Evolutionary conservation across 2,329 filamentous ascomycete species (phyloP).

Genomic region (Rutstroemia sydowiana): DNA sequence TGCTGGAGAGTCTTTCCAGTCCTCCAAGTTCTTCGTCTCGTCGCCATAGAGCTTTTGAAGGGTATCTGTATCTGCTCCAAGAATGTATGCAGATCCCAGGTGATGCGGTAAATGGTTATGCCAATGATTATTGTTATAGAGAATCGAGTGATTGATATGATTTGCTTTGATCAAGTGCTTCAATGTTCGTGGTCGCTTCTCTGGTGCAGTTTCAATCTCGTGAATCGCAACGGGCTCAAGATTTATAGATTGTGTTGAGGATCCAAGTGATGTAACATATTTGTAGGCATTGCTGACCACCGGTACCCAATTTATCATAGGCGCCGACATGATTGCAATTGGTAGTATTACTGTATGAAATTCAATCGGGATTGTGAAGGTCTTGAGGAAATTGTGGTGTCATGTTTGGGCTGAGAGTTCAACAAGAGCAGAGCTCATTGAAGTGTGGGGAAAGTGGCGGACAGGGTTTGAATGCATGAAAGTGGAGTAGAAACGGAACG

Average conservation of each 20-base stretch:
- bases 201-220: conserved; percentile 70
- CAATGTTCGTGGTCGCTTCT: conserved; percentile 72
- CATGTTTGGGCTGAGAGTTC: neutral
- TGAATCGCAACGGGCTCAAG: conserved; percentile 66
- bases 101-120: conserved; percentile 82
- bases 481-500: neutral
- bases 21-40: conserved; percentile 63
- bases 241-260: conserved; percentile 36
- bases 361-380: neutral
- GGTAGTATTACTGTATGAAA: neutral
- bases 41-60: conserved; percentile 75
- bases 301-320: conserved; percentile 38
- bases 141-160: conserved; percentile 79
- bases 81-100: conserved; percentile 75
- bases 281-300: conserved; percentile 34
- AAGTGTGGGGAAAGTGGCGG: neutral
- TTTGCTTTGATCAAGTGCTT: conserved; percentile 90
- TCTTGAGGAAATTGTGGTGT: neutral
- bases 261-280: conserved; percentile 26
- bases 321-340: conserved; percentile 31
- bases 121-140: conserved; percentile 67
- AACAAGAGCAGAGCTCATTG: neutral
- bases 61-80: conserved; percentile 68
- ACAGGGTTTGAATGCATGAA: neutral
- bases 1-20: conserved; percentile 76